phyloP scores from a whole-genome alignment of 2,329 filamentous ascomycete species.

The Xylariales sp. region DNA sequence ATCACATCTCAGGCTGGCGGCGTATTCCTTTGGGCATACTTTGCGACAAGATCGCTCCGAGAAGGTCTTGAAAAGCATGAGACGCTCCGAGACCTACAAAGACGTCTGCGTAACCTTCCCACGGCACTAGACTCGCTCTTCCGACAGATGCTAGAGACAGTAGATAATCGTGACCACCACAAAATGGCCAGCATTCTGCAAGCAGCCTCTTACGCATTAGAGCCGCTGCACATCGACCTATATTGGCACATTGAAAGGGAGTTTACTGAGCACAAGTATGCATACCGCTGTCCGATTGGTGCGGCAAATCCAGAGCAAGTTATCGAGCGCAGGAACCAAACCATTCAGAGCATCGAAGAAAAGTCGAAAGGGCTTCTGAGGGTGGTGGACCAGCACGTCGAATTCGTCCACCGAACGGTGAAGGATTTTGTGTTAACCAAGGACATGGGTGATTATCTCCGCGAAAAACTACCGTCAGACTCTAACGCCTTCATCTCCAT shows the following conservation, averaged over 20 bases:
- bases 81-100: neutral
- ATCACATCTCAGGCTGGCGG: neutral
- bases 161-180: neutral
- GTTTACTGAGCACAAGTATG: neutral
- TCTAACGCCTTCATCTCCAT: neutral
- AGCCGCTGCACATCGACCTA: conserved; percentile 1
- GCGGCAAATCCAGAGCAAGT: neutral
- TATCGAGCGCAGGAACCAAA: neutral
- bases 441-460: neutral
- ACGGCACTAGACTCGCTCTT: neutral
- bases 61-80: neutral
- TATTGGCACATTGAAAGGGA: neutral
- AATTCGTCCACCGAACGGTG: conserved; percentile 1
- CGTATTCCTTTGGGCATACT: conserved; percentile 2
- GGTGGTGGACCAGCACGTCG: neutral
- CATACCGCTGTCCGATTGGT: neutral
- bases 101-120: neutral
- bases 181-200: conserved; percentile 3
- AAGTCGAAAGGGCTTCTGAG: conserved; percentile 1
- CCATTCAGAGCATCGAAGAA: neutral
- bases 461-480: neutral
- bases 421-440: neutral
- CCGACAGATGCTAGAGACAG: conserved; percentile 1
- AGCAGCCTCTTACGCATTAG: neutral
- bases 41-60: neutral